phyloP scores from a whole-genome alignment of 805 yeast species.

The Ogataea neopini region DNA sequence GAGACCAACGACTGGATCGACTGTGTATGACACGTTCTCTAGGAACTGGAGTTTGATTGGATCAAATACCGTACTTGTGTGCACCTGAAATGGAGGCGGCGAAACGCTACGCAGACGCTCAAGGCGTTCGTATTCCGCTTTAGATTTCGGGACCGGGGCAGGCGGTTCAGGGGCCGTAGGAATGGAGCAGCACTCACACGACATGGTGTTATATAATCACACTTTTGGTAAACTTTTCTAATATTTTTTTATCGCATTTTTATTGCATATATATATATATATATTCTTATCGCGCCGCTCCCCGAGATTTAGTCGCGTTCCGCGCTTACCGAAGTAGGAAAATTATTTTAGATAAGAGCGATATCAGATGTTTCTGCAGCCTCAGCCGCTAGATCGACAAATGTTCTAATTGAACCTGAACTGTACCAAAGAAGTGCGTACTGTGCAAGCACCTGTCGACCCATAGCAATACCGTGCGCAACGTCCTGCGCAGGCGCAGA shows the following conservation, averaged over 20 bases:
- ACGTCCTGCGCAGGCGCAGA: background rate
- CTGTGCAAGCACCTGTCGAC: constrained; percentile 9
- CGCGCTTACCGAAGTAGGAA: background rate
- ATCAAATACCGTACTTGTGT: constrained; percentile 25
- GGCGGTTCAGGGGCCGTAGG: constrained; percentile 12
- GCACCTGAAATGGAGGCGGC: constrained; percentile 22
- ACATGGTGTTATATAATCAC: background rate
- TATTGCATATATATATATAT: background rate
- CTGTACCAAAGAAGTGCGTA: constrained; percentile 7
- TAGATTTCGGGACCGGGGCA: constrained; percentile 25
- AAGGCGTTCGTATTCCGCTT: constrained; percentile 21
- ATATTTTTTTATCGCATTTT: too few relatives aligned
- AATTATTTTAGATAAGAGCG: background rate
- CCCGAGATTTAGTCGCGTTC: constrained; percentile 1
- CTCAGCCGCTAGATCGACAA: constrained; percentile 5
- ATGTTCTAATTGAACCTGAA: background rate
- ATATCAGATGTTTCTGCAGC: background rate
- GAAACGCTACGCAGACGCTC: constrained; percentile 15
- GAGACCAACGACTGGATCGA: constrained; percentile 28
- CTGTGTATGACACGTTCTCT: constrained; percentile 18
- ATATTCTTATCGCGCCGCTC: background rate
- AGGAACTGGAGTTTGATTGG: constrained; percentile 18
- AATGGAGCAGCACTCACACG: constrained; percentile 22
- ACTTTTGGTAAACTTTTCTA: too few relatives aligned
- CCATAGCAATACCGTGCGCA: constrained; percentile 5